Percentiles rank a stretch among this genome's conserved stretches.
Evolutionary conservation across 1,284 basidiomycete genomes (phyloP).

Genomic region (Mycena sp.): DNA sequence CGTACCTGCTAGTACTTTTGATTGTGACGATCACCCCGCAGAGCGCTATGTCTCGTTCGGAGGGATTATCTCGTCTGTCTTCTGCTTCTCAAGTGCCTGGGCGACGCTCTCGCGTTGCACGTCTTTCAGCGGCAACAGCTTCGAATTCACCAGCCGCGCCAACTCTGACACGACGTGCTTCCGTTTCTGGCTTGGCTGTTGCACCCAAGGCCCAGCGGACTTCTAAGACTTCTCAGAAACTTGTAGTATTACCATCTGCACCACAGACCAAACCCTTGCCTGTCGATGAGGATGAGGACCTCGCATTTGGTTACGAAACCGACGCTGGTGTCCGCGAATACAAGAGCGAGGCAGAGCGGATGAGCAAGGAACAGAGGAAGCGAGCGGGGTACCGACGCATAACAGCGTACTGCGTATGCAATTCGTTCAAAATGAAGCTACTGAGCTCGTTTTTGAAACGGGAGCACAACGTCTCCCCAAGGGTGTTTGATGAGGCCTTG

Average conservation of each 20-base stretch:
- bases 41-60: slow-evolving; percentile 23
- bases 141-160: background rate
- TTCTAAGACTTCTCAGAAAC: slow-evolving; percentile 92
- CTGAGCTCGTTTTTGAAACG: slow-evolving; percentile 87
- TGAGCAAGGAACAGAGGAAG: slow-evolving; percentile 81
- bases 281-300: slow-evolving; percentile 62
- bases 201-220: slow-evolving; percentile 74
- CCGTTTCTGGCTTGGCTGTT: slow-evolving; percentile 48
- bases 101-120: slow-evolving; percentile 4
- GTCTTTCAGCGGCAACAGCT: slow-evolving; percentile 1
- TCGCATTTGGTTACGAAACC: slow-evolving; percentile 69
- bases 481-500: slow-evolving; percentile 93
- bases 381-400: slow-evolving; percentile 80
- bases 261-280: slow-evolving; percentile 89
- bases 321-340: slow-evolving; percentile 72
- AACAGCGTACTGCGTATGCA: slow-evolving; percentile 90
- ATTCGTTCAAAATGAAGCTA: slow-evolving; percentile 83
- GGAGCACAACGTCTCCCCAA: slow-evolving; percentile 91
- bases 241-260: slow-evolving; percentile 90
- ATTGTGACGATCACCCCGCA: background rate
- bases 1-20: too few species aligned
- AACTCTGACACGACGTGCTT: slow-evolving; percentile 30
- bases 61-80: slow-evolving; percentile 11
- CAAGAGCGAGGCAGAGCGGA: slow-evolving; percentile 84
- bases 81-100: slow-evolving; percentile 6